phyloP scores from a whole-genome alignment of 495 filamentous ascomycete species.

The Xylaria grammica region DNA sequence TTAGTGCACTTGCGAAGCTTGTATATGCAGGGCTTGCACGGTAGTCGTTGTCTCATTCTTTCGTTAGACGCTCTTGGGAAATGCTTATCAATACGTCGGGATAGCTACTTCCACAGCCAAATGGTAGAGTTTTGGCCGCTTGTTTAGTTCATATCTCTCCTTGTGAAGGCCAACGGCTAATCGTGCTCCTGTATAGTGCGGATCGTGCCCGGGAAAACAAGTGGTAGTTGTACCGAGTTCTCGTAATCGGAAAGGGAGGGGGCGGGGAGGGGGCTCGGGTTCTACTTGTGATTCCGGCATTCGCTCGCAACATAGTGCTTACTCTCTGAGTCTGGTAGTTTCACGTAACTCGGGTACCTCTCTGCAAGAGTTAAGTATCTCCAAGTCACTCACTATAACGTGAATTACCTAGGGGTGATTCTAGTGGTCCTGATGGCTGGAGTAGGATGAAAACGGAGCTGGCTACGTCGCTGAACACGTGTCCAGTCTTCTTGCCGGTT shows the following conservation, averaged over 20 bases:
- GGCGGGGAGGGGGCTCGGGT: no score
- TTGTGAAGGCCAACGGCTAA: no score
- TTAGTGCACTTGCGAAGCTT: background rate
- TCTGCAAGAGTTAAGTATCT: background rate
- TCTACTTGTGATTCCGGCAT: background rate
- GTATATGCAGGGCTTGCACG: background rate
- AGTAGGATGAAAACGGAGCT: background rate
- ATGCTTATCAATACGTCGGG: no score
- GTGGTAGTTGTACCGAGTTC: no score
- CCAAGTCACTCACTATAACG: background rate
- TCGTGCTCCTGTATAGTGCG: no score
- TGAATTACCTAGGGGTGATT: background rate
- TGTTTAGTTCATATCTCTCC: no score
- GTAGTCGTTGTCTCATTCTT: background rate
- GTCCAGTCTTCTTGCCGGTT: background rate
- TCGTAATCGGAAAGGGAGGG: no score
- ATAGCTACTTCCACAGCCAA: no score
- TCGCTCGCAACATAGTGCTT: background rate
- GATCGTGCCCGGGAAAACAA: no score
- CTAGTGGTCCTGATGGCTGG: background rate
- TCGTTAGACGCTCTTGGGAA: no score
- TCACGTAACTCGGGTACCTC: background rate
- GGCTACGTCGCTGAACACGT: conserved; percentile 8
- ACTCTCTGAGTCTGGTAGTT: background rate
- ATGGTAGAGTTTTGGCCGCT: no score